Percentiles rank a stretch among this genome's conserved stretches.
Evolutionary conservation across 306 rosid genomes (phyloP).

Genomic region (Sechiopsis laciniata): DNA sequence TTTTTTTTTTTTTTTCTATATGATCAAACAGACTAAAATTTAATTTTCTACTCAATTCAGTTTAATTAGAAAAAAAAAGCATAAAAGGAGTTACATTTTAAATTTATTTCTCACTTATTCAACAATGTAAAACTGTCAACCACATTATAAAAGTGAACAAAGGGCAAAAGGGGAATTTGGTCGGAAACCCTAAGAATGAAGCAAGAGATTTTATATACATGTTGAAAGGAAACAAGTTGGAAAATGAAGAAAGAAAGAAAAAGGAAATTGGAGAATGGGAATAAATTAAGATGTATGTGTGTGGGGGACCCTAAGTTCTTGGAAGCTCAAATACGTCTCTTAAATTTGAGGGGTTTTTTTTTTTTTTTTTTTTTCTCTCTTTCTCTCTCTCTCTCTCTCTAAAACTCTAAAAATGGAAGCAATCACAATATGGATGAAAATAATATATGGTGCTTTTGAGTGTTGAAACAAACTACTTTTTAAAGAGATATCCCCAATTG

Average conservation of each 20-base stretch:
- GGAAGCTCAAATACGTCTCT: slow-evolving; percentile 22
- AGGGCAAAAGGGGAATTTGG: background rate
- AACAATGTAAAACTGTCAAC: too few species aligned
- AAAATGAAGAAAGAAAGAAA: background rate
- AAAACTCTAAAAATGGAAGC: slow-evolving; percentile 15
- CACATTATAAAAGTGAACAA: too few species aligned
- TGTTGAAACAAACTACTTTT: slow-evolving; percentile 3
- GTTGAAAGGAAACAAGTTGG: slow-evolving; percentile 12
- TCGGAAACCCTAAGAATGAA: slow-evolving; percentile 4
- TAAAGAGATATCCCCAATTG: background rate
- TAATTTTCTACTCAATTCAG: too few species aligned
- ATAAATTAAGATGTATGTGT: background rate
- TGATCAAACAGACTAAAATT: too few species aligned
- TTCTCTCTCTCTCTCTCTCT: too few species aligned
- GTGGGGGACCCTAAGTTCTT: background rate
- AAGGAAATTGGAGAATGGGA: background rate
- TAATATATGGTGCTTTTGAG: background rate
- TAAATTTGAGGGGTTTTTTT: background rate
- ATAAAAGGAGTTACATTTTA: too few species aligned
- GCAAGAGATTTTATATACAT: slow-evolving; percentile 10
- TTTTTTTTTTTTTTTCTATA: too few species aligned
- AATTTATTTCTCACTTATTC: too few species aligned
- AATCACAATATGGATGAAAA: slow-evolving; percentile 5
- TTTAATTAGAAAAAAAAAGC: too few species aligned
- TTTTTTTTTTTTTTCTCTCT: too few species aligned